Evolutionary conservation across 2,329 filamentous ascomycete species (phyloP).

Genomic region (Trichoderma sp.): DNA sequence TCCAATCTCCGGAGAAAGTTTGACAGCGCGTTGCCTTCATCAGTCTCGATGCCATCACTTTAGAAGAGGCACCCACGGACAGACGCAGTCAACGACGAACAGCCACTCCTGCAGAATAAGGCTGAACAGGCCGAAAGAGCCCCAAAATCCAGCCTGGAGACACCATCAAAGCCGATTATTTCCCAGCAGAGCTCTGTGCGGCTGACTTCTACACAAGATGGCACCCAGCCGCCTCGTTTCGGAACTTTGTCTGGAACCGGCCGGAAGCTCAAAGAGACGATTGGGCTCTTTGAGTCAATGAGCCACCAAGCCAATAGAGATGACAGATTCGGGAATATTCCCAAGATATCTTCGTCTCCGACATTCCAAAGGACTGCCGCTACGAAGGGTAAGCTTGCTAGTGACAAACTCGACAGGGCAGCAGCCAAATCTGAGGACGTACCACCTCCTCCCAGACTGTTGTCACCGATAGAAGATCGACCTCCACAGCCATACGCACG

Average conservation of each 20-base stretch:
- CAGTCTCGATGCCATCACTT: slow-evolving; percentile 19
- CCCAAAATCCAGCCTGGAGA: background rate
- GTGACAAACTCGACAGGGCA: background rate
- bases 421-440: background rate
- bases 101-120: background rate
- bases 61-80: slow-evolving; percentile 16
- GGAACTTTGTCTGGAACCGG: background rate
- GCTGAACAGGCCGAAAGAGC: background rate
- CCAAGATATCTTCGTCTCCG: background rate
- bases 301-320: slow-evolving; percentile 14
- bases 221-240: background rate
- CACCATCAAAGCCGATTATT: background rate
- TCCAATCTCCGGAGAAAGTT: slow-evolving; percentile 29
- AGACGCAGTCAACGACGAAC: slow-evolving; percentile 1
- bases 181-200: background rate
- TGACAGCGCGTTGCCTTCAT: slow-evolving; percentile 23
- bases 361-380: background rate
- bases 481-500: background rate
- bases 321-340: background rate
- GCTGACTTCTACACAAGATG: background rate
- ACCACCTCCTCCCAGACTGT: background rate
- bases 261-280: slow-evolving; percentile 30
- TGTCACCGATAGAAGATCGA: background rate
- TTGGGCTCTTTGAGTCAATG: slow-evolving; percentile 35
- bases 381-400: background rate